These are phyloP conservation scores for Hortiboletus campestris DNA, from an alignment of 768 basidiomycete species.

Conservation along the genomic window DNA sequence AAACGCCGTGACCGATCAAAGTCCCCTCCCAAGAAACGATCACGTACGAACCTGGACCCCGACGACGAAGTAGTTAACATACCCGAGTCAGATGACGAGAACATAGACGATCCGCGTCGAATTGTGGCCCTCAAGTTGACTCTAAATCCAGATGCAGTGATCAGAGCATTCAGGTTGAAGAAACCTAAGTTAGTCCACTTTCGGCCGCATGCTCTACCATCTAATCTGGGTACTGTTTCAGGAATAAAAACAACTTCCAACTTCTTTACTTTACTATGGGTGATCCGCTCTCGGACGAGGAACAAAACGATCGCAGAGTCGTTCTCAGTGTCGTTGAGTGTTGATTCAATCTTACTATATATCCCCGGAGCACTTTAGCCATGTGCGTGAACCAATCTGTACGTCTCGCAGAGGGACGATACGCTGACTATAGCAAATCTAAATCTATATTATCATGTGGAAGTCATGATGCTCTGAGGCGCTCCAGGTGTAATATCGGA, in stretches of 20 bases:
- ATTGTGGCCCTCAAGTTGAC: background rate
- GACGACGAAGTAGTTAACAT: slow-evolving; percentile 32
- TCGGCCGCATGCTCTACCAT: background rate
- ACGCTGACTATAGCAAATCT: background rate
- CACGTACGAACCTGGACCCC: slow-evolving; percentile 13
- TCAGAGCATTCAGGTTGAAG: slow-evolving; percentile 52
- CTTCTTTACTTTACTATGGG: slow-evolving; percentile 80
- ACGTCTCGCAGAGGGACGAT: background rate
- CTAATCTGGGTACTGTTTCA: slow-evolving; percentile 3
- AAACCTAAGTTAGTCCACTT: slow-evolving; percentile 39
- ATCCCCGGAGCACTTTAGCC: background rate
- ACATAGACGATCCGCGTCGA: background rate
- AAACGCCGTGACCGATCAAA: slow-evolving; percentile 25
- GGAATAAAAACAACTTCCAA: slow-evolving; percentile 61
- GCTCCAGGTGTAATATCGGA: background rate
- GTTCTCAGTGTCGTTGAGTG: slow-evolving; percentile 49
- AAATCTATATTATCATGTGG: slow-evolving; percentile 27
- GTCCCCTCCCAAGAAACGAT: slow-evolving; percentile 30
- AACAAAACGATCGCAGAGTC: slow-evolving; percentile 48
- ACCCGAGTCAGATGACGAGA: slow-evolving; percentile 16
- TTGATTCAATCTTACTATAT: slow-evolving; percentile 10
- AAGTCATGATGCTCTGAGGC: slow-evolving; percentile 46
- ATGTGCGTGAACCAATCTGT: background rate
- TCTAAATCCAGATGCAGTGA: slow-evolving; percentile 33
- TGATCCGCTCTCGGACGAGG: slow-evolving; percentile 52